Base-by-base conservation (phyloP, 2,329 filamentous ascomycete species). In the Ceratocystiopsis sp. region DNA sequence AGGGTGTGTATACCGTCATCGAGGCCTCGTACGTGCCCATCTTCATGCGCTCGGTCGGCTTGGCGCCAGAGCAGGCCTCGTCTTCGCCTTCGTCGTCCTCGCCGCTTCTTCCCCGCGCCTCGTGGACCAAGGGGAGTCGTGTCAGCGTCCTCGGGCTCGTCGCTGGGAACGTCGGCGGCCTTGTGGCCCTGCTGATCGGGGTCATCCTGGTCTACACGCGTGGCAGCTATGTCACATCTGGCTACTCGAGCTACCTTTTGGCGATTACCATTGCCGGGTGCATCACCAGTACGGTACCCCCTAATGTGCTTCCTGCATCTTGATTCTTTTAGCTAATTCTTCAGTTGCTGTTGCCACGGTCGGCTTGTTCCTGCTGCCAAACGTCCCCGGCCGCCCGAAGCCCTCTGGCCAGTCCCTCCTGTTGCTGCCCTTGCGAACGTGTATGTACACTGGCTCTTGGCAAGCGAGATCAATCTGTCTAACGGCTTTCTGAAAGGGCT, bases 11-110 rank as follows among this genome's bases (percentile, higher is more conserved):
- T 10, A 37, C 40, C 14, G 43, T 45, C 13, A 34, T 45, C 29
- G 43, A 45, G 37, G 40, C 32, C 11, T 45, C 43, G 1, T 45
- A 42, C 34, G 37, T 45, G 21, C 43, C 43, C 32, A 45, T 45
- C 2, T 45, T 45, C 14, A 45, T 42, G 43, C 40, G 43, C 3
- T 45, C 43, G 2, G 40, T 17, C 13, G 43, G 43, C 8, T 38
- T 19, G 25, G 15, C 38, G 6, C 5, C 9, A 4, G 18, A 15
- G 13, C 37, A 39, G 37, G 29, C 29, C 34, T 35, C 34, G 34
- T 14, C 34, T 35, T 14, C 34, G n/a, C 9, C 34, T 35, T 35
- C 34, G 34, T 35, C 34, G 9, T 35, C 34, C 34, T 14, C 34
- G 9, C 34, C 34, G 13, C 34, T 14, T 16, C 34, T 14, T 8